Conservation (phyloP, 1,139 yeast genomes). For the Blastobotrys arbuscula region DNA sequence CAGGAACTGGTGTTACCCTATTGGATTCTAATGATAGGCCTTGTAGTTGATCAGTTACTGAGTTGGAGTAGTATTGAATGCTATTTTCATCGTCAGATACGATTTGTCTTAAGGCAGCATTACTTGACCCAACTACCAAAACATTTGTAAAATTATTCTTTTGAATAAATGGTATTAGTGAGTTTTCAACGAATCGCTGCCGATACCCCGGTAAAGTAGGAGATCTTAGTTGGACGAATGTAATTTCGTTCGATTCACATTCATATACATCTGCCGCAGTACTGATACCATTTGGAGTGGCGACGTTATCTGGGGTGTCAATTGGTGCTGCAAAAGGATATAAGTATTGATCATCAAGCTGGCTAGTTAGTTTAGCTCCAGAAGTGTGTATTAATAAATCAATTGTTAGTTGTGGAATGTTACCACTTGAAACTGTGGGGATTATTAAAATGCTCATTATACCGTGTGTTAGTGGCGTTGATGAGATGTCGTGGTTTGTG, state of each 20-base stretch:
- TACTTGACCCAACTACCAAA: slow-evolving; percentile 64
- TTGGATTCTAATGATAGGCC: slow-evolving; percentile 18
- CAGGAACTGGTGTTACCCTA: slow-evolving; percentile 16
- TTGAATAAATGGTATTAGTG: slow-evolving; percentile 47
- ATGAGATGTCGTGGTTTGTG: neutral
- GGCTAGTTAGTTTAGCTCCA: slow-evolving; percentile 46
- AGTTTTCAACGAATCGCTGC: slow-evolving; percentile 46
- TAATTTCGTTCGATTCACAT: slow-evolving; percentile 27
- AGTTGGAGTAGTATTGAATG: slow-evolving; percentile 14
- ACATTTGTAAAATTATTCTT: slow-evolving; percentile 42
- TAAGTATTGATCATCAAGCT: slow-evolving; percentile 53
- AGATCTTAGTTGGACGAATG: slow-evolving; percentile 73
- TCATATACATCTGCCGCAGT: slow-evolving; percentile 21
- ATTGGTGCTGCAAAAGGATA: slow-evolving; percentile 84
- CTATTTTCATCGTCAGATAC: slow-evolving; percentile 13
- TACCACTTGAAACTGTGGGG: slow-evolving; percentile 83
- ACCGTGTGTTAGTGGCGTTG: neutral
- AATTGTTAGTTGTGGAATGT: slow-evolving; percentile 76
- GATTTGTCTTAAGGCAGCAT: slow-evolving; percentile 40
- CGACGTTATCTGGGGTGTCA: slow-evolving; percentile 40
- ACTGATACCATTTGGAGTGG: slow-evolving; percentile 49
- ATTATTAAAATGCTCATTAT: slow-evolving; percentile 37
- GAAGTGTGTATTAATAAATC: slow-evolving; percentile 69
- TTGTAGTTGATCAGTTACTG: slow-evolving; percentile 21
- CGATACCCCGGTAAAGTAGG: slow-evolving; percentile 70